Evolutionary conservation across 2,329 filamentous ascomycete genomes (phyloP).

Genomic region (Onygenales sp.): DNA sequence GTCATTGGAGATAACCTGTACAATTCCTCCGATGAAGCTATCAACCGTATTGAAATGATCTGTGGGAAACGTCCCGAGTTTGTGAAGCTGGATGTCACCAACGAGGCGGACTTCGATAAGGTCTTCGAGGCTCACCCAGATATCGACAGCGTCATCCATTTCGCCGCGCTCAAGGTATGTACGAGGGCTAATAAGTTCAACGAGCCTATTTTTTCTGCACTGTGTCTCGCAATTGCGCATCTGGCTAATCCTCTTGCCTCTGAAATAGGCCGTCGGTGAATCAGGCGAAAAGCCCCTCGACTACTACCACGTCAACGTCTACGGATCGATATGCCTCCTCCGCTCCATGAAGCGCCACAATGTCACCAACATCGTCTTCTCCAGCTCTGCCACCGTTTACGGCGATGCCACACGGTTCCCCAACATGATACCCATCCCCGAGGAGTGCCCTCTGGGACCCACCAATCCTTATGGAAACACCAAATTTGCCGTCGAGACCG

Average conservation of each 20-base stretch:
- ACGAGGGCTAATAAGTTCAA: not conserved
- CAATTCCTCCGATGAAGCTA: conserved; percentile 85
- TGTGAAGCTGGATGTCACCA: conserved; percentile 78
- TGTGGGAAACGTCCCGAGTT: conserved; percentile 79
- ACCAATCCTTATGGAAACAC: conserved; percentile 98
- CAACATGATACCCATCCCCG: conserved; percentile 98
- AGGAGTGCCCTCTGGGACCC: conserved; percentile 88
- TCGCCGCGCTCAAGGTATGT: conserved; percentile 84
- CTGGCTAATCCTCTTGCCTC: conserved; percentile 7
- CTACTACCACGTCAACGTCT: conserved; percentile 96
- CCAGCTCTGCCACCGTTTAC: conserved; percentile 94
- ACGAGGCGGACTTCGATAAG: conserved; percentile 71
- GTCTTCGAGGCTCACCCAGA: conserved; percentile 83
- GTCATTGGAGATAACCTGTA: conserved; percentile 94
- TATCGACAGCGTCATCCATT: conserved; percentile 98
- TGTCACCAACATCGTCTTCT: conserved; percentile 96
- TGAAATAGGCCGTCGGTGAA: conserved; percentile 76
- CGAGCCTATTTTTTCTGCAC: not conserved
- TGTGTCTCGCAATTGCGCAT: not conserved
- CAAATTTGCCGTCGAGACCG: conserved; percentile 81
- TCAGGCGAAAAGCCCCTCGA: conserved; percentile 88
- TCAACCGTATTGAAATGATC: conserved; percentile 93
- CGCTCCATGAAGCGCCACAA: conserved; percentile 80
- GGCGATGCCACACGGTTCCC: conserved; percentile 92
- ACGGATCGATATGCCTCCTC: conserved; percentile 80